A percentile compares a stretch with the other conserved stretches of the same genome.
phyloP scores from a whole-genome alignment of 2,329 filamentous ascomycete genomes.

The Juglanconis oblonga region DNA sequence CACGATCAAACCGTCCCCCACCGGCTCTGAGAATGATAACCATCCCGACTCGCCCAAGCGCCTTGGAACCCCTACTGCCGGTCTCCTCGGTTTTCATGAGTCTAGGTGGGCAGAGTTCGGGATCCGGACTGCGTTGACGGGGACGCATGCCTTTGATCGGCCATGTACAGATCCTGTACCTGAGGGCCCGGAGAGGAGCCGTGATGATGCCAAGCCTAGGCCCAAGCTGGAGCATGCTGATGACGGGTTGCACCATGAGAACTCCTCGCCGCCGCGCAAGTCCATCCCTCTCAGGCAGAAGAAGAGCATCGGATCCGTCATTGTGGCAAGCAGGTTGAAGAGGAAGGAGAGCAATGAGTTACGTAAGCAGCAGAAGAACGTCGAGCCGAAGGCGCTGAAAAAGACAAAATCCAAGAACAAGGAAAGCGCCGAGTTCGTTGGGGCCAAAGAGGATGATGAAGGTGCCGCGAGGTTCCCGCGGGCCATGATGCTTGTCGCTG shows the following conservation, averaged over 20 bases:
- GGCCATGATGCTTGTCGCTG: conserved; percentile 30
- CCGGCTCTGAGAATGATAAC: not conserved
- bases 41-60: conserved; percentile 5
- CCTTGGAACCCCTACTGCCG: conserved; percentile 26
- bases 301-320: conserved; percentile 8
- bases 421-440: not conserved
- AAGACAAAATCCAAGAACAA: not conserved
- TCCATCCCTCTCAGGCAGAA: conserved; percentile 9
- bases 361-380: conserved; percentile 12
- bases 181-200: not conserved
- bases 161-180: not conserved
- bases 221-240: not conserved
- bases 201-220: not conserved
- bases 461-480: conserved; percentile 20
- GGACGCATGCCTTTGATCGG: conserved; percentile 22
- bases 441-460: not conserved
- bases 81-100: conserved; percentile 30
- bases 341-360: conserved; percentile 13
- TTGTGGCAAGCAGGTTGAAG: conserved; percentile 5
- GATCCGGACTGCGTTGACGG: conserved; percentile 28
- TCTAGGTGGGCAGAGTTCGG: conserved; percentile 24
- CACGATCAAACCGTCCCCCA: not conserved
- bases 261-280: conserved; percentile 2
- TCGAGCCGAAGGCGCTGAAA: conserved; percentile 4
- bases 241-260: not conserved